These are phyloP conservation scores for Pseudocercospora fuligena DNA, from an alignment of 2,329 filamentous ascomycete species.

Conservation along the genomic window DNA sequence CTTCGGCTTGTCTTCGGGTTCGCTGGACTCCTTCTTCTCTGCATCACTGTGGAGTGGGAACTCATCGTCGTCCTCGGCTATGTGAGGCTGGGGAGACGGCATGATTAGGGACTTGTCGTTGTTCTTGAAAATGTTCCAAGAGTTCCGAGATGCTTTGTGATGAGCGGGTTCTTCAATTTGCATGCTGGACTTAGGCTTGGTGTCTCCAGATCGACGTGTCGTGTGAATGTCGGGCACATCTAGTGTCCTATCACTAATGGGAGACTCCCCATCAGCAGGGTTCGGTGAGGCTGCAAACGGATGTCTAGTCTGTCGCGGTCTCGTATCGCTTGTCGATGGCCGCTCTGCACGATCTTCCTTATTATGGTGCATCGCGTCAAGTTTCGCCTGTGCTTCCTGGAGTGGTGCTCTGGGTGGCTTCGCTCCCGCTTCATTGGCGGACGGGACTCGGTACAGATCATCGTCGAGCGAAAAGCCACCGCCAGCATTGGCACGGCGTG, in stretches of 20 bases:
- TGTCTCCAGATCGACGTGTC: conserved; percentile 32
- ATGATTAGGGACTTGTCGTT: conserved; percentile 42
- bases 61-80: conserved; percentile 40
- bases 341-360: neutral
- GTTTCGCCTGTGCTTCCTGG: conserved; percentile 4
- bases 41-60: conserved; percentile 30
- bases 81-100: conserved; percentile 51
- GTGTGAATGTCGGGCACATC: conserved; percentile 19
- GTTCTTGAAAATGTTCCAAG: conserved; percentile 43
- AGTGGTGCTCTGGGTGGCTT: neutral
- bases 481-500: conserved; percentile 25
- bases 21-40: conserved; percentile 17
- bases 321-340: conserved; percentile 14
- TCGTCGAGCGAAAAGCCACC: conserved; percentile 34
- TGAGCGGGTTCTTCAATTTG: conserved; percentile 40
- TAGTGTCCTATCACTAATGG: conserved; percentile 25
- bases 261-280: conserved; percentile 17
- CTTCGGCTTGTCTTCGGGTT: conserved; percentile 9
- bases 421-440: neutral
- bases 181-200: conserved; percentile 28
- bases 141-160: conserved; percentile 22
- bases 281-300: conserved; percentile 14
- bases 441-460: conserved; percentile 27
- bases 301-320: conserved; percentile 19
- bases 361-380: conserved; percentile 5